A percentile compares a stretch with the other conserved stretches of the same genome.
These are phyloP conservation scores for Dactylonectria estremocensis DNA, from an alignment of 2,329 filamentous ascomycete genomes.

Conservation along the genomic window DNA sequence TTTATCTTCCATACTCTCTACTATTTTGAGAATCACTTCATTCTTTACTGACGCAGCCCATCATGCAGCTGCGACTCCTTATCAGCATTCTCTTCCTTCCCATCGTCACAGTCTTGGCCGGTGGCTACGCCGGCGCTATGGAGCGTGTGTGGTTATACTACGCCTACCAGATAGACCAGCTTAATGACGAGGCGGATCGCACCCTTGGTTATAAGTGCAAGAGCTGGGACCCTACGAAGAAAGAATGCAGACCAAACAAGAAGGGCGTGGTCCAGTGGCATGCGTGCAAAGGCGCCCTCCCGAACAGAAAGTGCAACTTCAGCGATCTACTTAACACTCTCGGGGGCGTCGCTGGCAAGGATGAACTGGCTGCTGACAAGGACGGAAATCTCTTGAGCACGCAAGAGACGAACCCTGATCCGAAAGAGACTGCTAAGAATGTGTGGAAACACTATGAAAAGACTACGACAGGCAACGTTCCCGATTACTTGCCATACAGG, in stretches of 20 bases:
- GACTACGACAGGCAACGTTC: neutral
- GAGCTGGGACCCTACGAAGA: neutral
- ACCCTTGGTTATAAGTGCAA: slow-evolving; percentile 17
- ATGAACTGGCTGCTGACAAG: slow-evolving; percentile 4
- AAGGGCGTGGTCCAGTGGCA: neutral
- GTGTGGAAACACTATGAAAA: neutral
- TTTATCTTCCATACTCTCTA: slow-evolving; percentile 8
- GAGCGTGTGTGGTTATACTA: slow-evolving; percentile 28
- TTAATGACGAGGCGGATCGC: slow-evolving; percentile 20
- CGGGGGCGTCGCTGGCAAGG: neutral
- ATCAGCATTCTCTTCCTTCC: slow-evolving; percentile 14
- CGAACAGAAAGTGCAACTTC: slow-evolving; percentile 6
- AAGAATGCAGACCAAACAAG: slow-evolving; percentile 8
- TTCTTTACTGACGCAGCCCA: slow-evolving; percentile 8
- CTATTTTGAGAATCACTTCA: neutral
- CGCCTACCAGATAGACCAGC: slow-evolving; percentile 27
- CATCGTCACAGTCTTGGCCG: slow-evolving; percentile 22
- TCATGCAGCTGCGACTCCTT: slow-evolving; percentile 7
- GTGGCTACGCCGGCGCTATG: slow-evolving; percentile 21
- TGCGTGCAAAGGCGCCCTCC: neutral
- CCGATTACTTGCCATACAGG: slow-evolving; percentile 14
- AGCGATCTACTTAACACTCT: slow-evolving; percentile 9
- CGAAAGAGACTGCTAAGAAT: slow-evolving; percentile 7
- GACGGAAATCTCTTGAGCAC: slow-evolving; percentile 5
- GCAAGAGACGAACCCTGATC: slow-evolving; percentile 1